Conservation (phyloP, 805 yeast genomes). For the Starmerella sirachaensis region DNA sequence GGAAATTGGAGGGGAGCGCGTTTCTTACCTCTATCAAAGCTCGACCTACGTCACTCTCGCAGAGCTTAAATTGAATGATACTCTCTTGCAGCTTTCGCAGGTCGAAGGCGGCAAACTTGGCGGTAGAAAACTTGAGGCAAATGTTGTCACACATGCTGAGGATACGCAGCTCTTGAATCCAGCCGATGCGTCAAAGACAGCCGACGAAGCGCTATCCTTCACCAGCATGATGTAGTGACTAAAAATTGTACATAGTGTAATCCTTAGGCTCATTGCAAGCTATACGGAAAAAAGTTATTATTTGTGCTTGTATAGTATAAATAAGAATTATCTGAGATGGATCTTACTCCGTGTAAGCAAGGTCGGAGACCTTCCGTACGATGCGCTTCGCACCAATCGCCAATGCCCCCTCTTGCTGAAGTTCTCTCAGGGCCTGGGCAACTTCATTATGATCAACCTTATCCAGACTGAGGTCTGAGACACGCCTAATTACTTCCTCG, state of each 20-base stretch:
- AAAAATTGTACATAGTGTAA: conserved; percentile 6
- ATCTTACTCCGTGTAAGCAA: background rate
- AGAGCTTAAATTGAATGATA: conserved; percentile 31
- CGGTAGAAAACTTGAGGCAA: conserved; percentile 41
- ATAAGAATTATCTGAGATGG: background rate
- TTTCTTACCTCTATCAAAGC: conserved; percentile 36
- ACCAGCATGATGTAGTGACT: too few relatives aligned
- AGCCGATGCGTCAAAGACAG: conserved; percentile 10
- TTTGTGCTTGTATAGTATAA: too few relatives aligned
- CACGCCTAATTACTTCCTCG: conserved; percentile 19
- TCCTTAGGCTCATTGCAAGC: too few relatives aligned
- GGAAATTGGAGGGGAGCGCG: conserved; percentile 30
- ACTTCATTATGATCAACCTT: conserved; percentile 18
- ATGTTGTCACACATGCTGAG: conserved; percentile 32
- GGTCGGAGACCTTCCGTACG: conserved; percentile 8
- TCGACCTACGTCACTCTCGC: conserved; percentile 37
- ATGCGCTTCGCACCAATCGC: conserved; percentile 16
- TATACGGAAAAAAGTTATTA: too few relatives aligned
- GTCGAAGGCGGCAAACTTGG: conserved; percentile 51
- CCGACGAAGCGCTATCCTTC: conserved; percentile 17
- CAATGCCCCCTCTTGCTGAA: conserved; percentile 20
- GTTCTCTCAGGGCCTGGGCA: conserved; percentile 13
- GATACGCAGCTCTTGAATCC: conserved; percentile 7
- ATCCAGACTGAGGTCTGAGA: conserved; percentile 19
- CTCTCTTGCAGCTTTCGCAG: conserved; percentile 33